Evolutionary conservation across 768 basidiomycete species (phyloP), one percentile per base, ranked within the genome.

Genomic region (Mycena epipterygia): DNA sequence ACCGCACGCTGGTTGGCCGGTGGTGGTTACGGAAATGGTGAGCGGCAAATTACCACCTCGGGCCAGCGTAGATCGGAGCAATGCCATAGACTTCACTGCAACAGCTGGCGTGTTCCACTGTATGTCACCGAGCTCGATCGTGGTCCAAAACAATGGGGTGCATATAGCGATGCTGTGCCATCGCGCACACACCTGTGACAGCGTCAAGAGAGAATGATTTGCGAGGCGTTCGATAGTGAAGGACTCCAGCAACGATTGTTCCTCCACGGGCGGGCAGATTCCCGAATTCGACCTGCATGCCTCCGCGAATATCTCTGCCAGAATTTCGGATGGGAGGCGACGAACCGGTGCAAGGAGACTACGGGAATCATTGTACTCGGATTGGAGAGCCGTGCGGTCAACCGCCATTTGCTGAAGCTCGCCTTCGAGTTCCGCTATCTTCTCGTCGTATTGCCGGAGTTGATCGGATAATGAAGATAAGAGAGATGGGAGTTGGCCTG

Each of bases 291-390:
- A 16, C n/a, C n/a, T n/a, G n/a, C n/a, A n/a, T n/a, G n/a, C n/a
- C n/a, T 13, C 8, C 19, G 30, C 21, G 35, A 64, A 64, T 8
- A 55, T 55, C 3, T 64, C 63, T 11, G 33, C 41, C 6, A 64
- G 27, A 32, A 55, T 41, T 42, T 64, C 63, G 51, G 63, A 53
- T 7, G 63, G 52, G 14, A 64, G 30, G 2, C 41, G 63, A 25
- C 52, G 41, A 21, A 64, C 42, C n/a, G 49, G 63, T 2, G 51
- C 51, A 27, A 41, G 25, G 11, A 64, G 39, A 17, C 63, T n/a
- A 2, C 5, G 9, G 30, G 17, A 44, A 13, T 42, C 51, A 11
- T 19, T 12, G n/a, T 51, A 29, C 5, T 39, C 46, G 1, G 25
- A 14, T n/a, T 51, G 35, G 14, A 62, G 2, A 5, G 13, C 27